Percentiles rank a stretch among this genome's conserved stretches.
Evolutionary conservation across 139 green algal genomes (phyloP).

Genomic region (Helicosporidium sp.): DNA sequence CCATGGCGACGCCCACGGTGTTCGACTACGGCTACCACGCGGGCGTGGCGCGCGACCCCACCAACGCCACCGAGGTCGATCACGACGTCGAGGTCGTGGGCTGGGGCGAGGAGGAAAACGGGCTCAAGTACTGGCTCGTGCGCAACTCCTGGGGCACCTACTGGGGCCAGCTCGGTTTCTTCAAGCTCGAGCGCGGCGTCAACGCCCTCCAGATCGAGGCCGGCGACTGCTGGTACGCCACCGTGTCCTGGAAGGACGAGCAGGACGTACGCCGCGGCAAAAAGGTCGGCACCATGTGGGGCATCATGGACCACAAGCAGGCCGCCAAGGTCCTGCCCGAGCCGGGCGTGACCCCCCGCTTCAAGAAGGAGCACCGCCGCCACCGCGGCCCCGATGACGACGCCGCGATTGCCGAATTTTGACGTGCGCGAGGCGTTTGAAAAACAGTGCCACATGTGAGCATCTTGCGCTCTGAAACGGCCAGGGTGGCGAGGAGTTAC

Average conservation of each 20-base stretch:
- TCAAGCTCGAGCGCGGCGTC: constrained; percentile 20
- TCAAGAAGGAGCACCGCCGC: too few species aligned
- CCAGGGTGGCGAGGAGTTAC: too few species aligned
- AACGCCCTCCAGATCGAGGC: constrained; percentile 29
- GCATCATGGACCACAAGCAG: constrained; percentile 10
- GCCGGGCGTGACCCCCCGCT: not conserved
- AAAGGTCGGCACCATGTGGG: constrained; percentile 26
- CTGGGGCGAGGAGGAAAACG: constrained; percentile 24
- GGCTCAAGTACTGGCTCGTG: constrained; percentile 19
- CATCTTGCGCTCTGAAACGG: not conserved
- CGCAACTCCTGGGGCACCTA: constrained; percentile 42
- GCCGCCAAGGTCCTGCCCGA: constrained; percentile 11
- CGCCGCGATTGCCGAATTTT: not conserved
- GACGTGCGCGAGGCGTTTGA: too few species aligned
- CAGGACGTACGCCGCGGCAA: constrained; percentile 16
- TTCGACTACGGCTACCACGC: constrained; percentile 31
- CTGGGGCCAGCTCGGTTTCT: constrained; percentile 38
- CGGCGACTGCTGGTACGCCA: constrained; percentile 31
- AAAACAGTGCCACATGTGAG: too few species aligned
- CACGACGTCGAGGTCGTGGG: constrained; percentile 36
- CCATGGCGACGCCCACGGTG: constrained; percentile 25
- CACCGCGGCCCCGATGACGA: not conserved
- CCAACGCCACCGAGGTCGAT: constrained; percentile 22
- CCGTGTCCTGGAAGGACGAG: constrained; percentile 19
- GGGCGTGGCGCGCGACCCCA: constrained; percentile 11